A percentile compares a stretch with the other conserved stretches of the same genome.
These are phyloP conservation scores for Ustilago hordei DNA, from an alignment of 1,284 basidiomycete genomes.

Conservation along the genomic window DNA sequence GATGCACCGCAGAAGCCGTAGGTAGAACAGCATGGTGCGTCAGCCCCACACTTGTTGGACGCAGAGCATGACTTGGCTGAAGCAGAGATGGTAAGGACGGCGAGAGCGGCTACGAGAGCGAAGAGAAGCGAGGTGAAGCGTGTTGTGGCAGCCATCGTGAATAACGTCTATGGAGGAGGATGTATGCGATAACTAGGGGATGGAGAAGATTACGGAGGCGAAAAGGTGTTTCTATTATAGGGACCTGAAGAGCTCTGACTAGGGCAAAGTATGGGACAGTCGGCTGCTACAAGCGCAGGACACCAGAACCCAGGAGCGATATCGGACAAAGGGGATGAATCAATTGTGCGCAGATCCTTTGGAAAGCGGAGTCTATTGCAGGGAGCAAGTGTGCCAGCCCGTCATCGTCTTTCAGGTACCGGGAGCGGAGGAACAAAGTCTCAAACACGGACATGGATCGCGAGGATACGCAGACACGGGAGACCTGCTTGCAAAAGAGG, in stretches of 20 bases:
- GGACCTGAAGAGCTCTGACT: background rate
- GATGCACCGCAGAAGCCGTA: slow-evolving; percentile 50
- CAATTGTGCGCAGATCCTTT: background rate
- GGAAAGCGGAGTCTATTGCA: slow-evolving; percentile 4
- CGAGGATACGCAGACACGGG: background rate
- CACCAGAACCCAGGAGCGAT: background rate
- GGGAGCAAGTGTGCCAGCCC: background rate
- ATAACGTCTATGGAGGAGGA: slow-evolving; percentile 2
- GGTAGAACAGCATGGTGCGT: slow-evolving; percentile 41
- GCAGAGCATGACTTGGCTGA: slow-evolving; percentile 30
- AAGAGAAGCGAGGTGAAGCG: slow-evolving; percentile 25
- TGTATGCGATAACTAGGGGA: slow-evolving; percentile 8
- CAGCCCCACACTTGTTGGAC: slow-evolving; percentile 22
- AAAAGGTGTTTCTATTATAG: background rate
- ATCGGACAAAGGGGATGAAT: background rate
- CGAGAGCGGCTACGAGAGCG: slow-evolving; percentile 20
- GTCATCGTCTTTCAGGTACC: background rate
- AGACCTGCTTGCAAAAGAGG: background rate
- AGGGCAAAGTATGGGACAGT: background rate
- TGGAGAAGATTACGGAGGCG: slow-evolving; percentile 1
- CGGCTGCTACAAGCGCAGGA: background rate
- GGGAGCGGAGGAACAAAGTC: slow-evolving; percentile 2
- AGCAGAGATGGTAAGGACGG: slow-evolving; percentile 15
- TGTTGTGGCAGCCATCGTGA: slow-evolving; percentile 12
- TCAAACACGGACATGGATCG: background rate